Percentiles rank a stretch among this genome's conserved stretches.
phyloP scores from a whole-genome alignment of 257 asterid species.

The Jacaranda mimosifolia region DNA sequence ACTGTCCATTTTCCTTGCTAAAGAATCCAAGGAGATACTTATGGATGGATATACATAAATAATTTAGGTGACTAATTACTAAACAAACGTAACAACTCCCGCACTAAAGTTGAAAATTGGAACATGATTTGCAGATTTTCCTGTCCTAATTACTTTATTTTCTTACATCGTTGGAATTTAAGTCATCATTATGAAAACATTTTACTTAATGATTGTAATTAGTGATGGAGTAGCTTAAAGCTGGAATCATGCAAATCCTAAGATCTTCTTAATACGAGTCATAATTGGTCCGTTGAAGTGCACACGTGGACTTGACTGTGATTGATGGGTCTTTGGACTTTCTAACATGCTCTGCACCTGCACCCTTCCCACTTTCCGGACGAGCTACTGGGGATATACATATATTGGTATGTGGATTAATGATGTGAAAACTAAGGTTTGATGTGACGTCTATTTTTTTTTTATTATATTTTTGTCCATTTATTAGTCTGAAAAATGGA shows the following conservation, averaged over 20 bases:
- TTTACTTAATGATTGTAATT: background rate
- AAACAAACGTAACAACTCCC: constrained; percentile 23
- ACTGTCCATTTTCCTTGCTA: background rate
- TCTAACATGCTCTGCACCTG: background rate
- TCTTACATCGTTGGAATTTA: background rate
- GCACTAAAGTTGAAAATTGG: background rate
- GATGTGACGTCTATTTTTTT: too few relatives aligned
- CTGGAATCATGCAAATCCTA: background rate
- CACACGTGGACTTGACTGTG: constrained; percentile 40
- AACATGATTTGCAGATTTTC: background rate
- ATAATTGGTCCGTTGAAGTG: constrained; percentile 12
- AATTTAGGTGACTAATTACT: constrained; percentile 27
- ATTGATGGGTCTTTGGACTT: constrained; percentile 11
- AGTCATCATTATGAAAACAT: background rate
- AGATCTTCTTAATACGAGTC: background rate
- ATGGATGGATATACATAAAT: background rate
- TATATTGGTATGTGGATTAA: too few relatives aligned
- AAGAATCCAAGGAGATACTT: constrained; percentile 18
- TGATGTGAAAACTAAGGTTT: too few relatives aligned
- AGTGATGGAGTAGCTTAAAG: too few relatives aligned
- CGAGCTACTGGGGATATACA: too few relatives aligned
- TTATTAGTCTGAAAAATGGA: too few relatives aligned
- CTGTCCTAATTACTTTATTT: constrained; percentile 2
- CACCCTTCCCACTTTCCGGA: background rate
- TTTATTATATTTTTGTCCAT: too few relatives aligned